Evolutionary conservation across 2,329 filamentous ascomycete species (phyloP).

Genomic region (Bimuria novae-zelandiae): DNA sequence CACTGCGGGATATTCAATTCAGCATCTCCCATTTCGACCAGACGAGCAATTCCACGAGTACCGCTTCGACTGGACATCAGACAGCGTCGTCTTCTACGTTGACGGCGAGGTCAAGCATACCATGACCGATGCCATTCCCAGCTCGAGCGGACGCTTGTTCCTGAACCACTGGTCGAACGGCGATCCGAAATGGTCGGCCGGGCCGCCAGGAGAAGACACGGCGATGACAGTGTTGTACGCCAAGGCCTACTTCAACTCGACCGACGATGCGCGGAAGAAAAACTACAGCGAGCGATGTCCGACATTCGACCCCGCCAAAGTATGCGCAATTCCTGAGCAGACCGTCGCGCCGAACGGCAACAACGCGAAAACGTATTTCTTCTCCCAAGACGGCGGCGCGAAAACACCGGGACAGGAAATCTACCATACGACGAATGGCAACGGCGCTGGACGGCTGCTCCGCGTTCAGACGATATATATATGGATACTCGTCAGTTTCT

Average conservation of each 20-base stretch:
- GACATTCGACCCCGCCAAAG: conserved; percentile 30
- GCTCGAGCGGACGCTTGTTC: conserved; percentile 66
- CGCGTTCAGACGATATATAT: conserved; percentile 25
- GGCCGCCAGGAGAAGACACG: conserved; percentile 68
- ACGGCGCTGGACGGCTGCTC: conserved; percentile 24
- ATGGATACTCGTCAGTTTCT: conserved; percentile 31
- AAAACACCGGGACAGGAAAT: conserved; percentile 38
- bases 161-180: conserved; percentile 81
- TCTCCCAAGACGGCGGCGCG: conserved; percentile 29
- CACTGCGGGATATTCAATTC: conserved; percentile 62
- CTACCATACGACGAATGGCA: conserved; percentile 22
- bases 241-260: conserved; percentile 81
- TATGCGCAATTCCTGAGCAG: conserved; percentile 43
- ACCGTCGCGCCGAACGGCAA: conserved; percentile 33
- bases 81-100: conserved; percentile 69
- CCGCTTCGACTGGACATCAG: conserved; percentile 73
- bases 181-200: conserved; percentile 70
- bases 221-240: conserved; percentile 69
- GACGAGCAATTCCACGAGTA: conserved; percentile 73
- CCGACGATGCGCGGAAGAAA: conserved; percentile 41
- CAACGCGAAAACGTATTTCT: conserved; percentile 44
- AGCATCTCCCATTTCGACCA: conserved; percentile 69
- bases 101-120: conserved; percentile 63
- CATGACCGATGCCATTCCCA: conserved; percentile 64
- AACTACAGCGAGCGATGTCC: conserved; percentile 40